Conservation (phyloP, 495 filamentous ascomycete species). For the Xylaria curta region DNA sequence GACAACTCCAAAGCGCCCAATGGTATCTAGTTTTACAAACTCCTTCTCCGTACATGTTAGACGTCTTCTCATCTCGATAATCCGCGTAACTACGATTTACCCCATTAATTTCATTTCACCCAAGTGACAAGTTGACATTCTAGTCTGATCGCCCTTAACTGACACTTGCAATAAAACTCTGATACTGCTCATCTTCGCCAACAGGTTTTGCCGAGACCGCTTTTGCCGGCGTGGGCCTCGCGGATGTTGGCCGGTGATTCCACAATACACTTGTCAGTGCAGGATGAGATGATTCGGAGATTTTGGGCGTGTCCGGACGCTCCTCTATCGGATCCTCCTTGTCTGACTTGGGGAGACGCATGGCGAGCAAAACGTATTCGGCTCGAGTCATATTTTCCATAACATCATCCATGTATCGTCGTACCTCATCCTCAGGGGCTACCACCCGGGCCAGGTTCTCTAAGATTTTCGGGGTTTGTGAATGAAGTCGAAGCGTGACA, state of each 20-base stretch:
- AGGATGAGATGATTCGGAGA: constrained; percentile 29
- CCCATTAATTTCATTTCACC: not conserved
- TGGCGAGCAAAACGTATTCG: constrained; percentile 70
- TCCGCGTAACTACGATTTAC: not conserved
- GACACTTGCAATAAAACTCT: constrained; percentile 52
- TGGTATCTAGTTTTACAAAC: constrained; percentile 33
- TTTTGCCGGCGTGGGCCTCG: constrained; percentile 40
- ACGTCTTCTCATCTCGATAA: not conserved
- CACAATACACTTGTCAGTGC: constrained; percentile 46
- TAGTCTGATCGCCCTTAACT: constrained; percentile 30
- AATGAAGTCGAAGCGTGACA: constrained; percentile 78
- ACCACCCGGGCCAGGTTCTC: constrained; percentile 81
- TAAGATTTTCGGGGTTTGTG: constrained; percentile 66
- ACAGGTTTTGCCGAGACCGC: constrained; percentile 38
- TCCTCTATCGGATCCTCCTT: constrained; percentile 44
- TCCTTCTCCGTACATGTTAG: not conserved
- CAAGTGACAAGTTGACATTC: not conserved
- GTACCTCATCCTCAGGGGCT: constrained; percentile 77
- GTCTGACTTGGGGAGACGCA: constrained; percentile 64
- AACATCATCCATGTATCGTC: constrained; percentile 82
- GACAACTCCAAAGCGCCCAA: constrained; percentile 16
- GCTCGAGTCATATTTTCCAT: constrained; percentile 76
- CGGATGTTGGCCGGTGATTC: constrained; percentile 41
- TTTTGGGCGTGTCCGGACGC: constrained; percentile 36
- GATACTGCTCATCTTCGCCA: constrained; percentile 56